Conservation (phyloP, 768 basidiomycete species). For the Sarcodon aspratus region DNA sequence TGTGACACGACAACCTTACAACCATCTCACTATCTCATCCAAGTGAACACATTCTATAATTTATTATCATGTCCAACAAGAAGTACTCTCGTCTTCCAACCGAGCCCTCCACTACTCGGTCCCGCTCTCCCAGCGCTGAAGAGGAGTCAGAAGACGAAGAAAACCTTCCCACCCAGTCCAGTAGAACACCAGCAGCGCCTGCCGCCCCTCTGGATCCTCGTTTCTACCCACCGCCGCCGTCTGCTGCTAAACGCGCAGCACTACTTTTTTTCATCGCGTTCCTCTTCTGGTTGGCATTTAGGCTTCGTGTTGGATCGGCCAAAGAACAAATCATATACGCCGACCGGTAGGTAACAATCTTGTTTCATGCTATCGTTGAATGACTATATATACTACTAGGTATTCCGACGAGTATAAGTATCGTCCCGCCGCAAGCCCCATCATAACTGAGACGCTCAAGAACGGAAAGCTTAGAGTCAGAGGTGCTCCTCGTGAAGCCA, state of each 20-base stretch:
- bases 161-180: too few species aligned
- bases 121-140: neutral
- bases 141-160: neutral
- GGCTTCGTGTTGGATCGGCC: conserved; percentile 9
- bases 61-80: neutral
- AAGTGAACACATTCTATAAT: neutral
- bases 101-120: neutral
- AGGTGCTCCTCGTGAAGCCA: conserved; percentile 32
- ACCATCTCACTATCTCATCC: neutral
- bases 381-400: conserved; percentile 23
- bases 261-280: conserved; percentile 29
- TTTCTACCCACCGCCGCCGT: conserved; percentile 38
- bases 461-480: conserved; percentile 59
- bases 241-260: conserved; percentile 38
- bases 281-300: conserved; percentile 29
- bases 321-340: conserved; percentile 31
- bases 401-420: conserved; percentile 79
- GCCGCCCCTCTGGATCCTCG: conserved; percentile 21
- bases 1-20: neutral
- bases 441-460: conserved; percentile 65
- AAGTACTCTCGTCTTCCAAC: neutral
- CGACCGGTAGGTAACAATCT: conserved; percentile 50
- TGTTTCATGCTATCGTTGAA: neutral
- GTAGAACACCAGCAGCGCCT: too few species aligned
- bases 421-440: conserved; percentile 75